A percentile compares a stretch with the other conserved stretches of the same genome.
phyloP scores from a whole-genome alignment of 805 yeast genomes.

The Zygoascus flipseniorum region DNA sequence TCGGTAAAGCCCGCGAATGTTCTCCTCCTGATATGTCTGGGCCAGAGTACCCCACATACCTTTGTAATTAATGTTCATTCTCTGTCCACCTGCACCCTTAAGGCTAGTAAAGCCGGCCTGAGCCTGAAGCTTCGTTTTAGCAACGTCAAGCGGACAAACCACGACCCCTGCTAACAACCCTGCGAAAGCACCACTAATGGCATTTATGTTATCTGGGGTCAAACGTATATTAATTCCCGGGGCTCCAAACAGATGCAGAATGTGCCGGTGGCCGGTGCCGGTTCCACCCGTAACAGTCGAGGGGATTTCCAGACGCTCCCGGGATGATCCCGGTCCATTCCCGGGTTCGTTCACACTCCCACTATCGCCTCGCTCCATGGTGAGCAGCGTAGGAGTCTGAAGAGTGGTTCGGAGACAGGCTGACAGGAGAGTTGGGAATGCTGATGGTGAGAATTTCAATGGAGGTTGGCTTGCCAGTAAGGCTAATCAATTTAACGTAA shows the following conservation, averaged over 20 bases:
- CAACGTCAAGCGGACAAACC: slow-evolving; percentile 94
- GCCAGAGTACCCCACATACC: slow-evolving; percentile 45
- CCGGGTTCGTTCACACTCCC: background rate
- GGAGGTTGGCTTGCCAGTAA: no score
- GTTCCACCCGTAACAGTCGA: no score
- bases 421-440: no score
- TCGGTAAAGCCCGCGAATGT: slow-evolving; percentile 72
- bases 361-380: background rate
- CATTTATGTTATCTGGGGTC: slow-evolving; percentile 40
- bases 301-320: no score
- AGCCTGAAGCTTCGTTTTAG: slow-evolving; percentile 89
- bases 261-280: background rate
- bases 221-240: background rate
- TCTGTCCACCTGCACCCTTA: background rate
- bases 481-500: no score
- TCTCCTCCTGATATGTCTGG: slow-evolving; percentile 68
- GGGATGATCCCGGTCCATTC: no score
- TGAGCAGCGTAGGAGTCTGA: background rate
- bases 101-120: slow-evolving; percentile 48
- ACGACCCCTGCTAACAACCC: slow-evolving; percentile 83
- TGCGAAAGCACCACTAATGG: slow-evolving; percentile 86
- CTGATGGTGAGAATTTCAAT: no score
- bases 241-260: background rate
- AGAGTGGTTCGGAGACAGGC: no score
- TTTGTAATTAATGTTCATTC: slow-evolving; percentile 7